A percentile compares a stretch with the other conserved stretches of the same genome.
Evolutionary conservation across 2,329 filamentous ascomycete species (phyloP).

Genomic region (Talaromyces funiculosus): DNA sequence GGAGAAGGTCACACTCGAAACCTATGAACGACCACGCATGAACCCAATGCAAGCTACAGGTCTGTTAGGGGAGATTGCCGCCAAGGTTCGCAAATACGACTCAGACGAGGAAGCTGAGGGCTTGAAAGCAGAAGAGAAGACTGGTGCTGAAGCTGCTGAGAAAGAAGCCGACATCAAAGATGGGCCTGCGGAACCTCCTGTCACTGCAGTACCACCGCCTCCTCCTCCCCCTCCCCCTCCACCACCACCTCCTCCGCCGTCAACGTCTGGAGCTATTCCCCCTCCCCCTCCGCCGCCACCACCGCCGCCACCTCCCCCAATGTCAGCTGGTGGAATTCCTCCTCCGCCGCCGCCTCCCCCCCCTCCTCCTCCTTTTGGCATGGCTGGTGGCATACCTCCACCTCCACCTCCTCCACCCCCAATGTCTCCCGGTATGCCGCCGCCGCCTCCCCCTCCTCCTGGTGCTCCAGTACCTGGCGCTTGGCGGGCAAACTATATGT

Average conservation of each 20-base stretch:
- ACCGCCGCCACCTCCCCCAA: constrained; percentile 27
- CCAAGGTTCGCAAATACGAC: constrained; percentile 70
- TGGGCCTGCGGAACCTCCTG: constrained; percentile 39
- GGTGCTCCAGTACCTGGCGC: constrained; percentile 55
- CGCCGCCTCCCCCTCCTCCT: constrained; percentile 5
- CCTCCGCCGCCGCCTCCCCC: constrained; percentile 36
- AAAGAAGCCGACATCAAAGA: constrained; percentile 36
- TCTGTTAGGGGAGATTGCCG: constrained; percentile 65
- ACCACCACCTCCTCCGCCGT: constrained; percentile 18
- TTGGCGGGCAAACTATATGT: constrained; percentile 66
- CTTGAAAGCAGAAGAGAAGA: constrained; percentile 8
- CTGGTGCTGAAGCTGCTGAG: constrained; percentile 46
- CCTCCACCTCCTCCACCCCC: constrained; percentile 47
- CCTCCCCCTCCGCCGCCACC: constrained; percentile 18
- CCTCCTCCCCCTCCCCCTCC: constrained; percentile 17
- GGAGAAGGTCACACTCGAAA: constrained; percentile 70
- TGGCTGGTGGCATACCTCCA: too few species aligned
- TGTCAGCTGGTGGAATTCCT: constrained; percentile 41
- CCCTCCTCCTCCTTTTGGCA: constrained; percentile 23
- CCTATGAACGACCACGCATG: constrained; percentile 55
- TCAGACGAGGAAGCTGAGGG: constrained; percentile 56
- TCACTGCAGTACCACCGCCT: constrained; percentile 12
- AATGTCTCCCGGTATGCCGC: constrained; percentile 37
- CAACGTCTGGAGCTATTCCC: constrained; percentile 12
- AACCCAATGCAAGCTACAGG: constrained; percentile 58